Conservation (phyloP, 768 basidiomycete species). For the Mycena vitilis region DNA sequence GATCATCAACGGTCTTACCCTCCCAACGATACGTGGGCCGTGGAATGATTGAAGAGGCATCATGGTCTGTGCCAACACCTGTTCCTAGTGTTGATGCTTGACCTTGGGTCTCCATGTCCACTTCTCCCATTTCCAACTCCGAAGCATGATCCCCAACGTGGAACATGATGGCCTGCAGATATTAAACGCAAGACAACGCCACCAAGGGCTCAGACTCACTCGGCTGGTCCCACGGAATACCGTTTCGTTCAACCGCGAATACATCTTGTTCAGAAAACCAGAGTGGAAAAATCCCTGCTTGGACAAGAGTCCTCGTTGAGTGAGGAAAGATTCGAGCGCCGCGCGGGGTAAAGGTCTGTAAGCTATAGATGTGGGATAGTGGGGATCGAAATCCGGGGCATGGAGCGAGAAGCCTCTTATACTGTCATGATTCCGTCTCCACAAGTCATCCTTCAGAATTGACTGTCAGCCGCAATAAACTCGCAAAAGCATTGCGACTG, state of each 20-base stretch:
- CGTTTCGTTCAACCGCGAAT: constrained; percentile 76
- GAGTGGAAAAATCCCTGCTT: constrained; percentile 66
- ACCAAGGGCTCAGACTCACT: constrained; percentile 49
- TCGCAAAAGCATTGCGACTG: constrained; percentile 34
- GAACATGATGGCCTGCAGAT: constrained; percentile 66
- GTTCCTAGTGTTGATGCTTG: constrained; percentile 66
- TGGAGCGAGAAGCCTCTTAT: constrained; percentile 61
- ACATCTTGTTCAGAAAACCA: constrained; percentile 79
- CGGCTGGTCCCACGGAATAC: constrained; percentile 64
- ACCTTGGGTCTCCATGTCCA: constrained; percentile 64
- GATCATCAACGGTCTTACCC: constrained; percentile 7
- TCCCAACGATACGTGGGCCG: constrained; percentile 80
- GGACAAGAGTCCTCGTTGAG: constrained; percentile 68
- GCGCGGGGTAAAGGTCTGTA: constrained; percentile 76
- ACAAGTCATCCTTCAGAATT: constrained; percentile 73
- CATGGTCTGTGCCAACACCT: constrained; percentile 78
- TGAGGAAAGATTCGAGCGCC: constrained; percentile 72
- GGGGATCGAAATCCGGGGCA: constrained; percentile 74
- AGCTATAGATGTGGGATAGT: constrained; percentile 78
- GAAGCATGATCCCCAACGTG: constrained; percentile 65
- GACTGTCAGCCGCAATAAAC: constrained; percentile 13
- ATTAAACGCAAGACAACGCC: not conserved
- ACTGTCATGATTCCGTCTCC: constrained; percentile 75
- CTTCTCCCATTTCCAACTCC: constrained; percentile 72
- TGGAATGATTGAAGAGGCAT: constrained; percentile 67